Base-by-base conservation (phyloP, 768 basidiomycete species). In the Boletus rubroflammeus region DNA sequence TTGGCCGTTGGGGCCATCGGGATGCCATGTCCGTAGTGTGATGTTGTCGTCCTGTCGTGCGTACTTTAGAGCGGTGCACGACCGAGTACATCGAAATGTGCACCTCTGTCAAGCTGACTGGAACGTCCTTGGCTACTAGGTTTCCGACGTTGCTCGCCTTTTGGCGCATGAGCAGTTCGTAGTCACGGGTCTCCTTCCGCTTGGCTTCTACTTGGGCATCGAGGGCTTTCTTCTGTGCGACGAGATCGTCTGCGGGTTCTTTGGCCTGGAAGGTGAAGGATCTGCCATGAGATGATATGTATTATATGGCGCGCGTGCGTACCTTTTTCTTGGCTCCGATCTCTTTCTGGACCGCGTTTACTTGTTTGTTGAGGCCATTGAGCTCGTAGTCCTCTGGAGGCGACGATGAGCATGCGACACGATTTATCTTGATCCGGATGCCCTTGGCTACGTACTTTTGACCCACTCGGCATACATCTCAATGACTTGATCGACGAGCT, bases 241-340 rank as follows among this genome's bases (percentile, higher is more conserved):
- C 82, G 15, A 97, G 81, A 42, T 93, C 93, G 57, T 92, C 87
- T 17, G 95, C 93, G 53, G 85, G 76, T 73, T 98, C 84, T 71
- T 98, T 98, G 15, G 90, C 93, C 93, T 97, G 63, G 13, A 47
- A 29, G 19, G 34, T 15, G 40, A 26, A 40, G 10, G 32, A 54
- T 44, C 32, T 25, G 31, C 25, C 3, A 15, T 55, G 29, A 51
- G 47, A 28, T 51, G 26, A 38, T 1, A 43, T 23, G 11, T 5
- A 23, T 19, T 3, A 9, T 7, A 9, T 9, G 5, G 19, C 14
- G 28, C 26, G 41, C 11, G 31, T n/a, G 31, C 68, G 29, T 52
- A 84, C 93, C 85, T 96, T 98, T 74, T 93, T 97, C 83, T 93
- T 97, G 2, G 81, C 78, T 11, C 84, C 85, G 65, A 99, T 98